Base-by-base conservation (phyloP, 495 filamentous ascomycete genomes). In the Penicillium nucicola region DNA sequence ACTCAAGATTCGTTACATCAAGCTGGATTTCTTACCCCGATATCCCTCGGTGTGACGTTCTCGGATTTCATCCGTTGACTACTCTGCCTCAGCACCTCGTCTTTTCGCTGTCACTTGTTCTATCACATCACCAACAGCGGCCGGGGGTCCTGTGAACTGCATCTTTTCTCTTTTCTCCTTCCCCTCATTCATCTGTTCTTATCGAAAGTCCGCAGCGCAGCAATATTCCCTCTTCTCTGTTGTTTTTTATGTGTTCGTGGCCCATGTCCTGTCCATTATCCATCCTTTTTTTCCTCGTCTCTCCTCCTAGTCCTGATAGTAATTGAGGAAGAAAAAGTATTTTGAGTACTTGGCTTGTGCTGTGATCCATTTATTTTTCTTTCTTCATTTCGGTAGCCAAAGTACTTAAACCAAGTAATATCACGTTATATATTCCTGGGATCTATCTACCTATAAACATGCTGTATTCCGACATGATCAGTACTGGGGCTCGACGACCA, bases 161-260 rank as follows among this genome's bases (percentile, higher is more conserved):
- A 33, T 44, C 35, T 37, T 31, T 57, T 48, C 55, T 55, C 64
- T 63, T 59, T 44, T 48, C 51, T 54, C 42, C 19, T 48, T 33
- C 43, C 40, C 37, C 41, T 55, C 47, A 52, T 50, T 65, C 50
- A 54, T 64, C 64, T 53, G 65, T 62, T 48, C 64, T 65, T 65
- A 65, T 67, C 66, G 58, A 68, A 68, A 71, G 62, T 72, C 65
- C 67, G 60, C 69, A 70, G 61, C 66, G 65, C 69, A 69, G 66
- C 68, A 68, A 69, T 66, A 71, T 68, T 68, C 64, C 62, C 67
- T 71, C 64, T 61, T 67, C 64, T 57, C 64, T 64, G 46, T 57
- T 53, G 61, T 52, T 51, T 62, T 53, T 65, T 65, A 66, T 60
- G 61, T 64, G 48, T 65, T 58, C 52, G 56, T 60, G 57, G 55